Base-by-base conservation (phyloP, 2,329 filamentous ascomycete genomes). In the Claviceps sorghi region DNA sequence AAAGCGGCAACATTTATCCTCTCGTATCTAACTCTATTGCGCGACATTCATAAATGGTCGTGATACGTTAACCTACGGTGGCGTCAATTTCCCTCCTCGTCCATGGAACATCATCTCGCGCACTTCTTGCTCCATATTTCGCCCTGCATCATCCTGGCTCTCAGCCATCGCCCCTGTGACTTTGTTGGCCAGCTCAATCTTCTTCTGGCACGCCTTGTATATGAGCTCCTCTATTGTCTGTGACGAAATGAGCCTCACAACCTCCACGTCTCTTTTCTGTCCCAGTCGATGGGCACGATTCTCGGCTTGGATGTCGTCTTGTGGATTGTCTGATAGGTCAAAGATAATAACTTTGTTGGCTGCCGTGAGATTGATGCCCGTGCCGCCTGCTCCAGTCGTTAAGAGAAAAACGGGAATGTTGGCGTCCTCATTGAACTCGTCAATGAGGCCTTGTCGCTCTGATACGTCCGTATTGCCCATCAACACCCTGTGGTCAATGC, bases 331-430 rank as follows among this genome's bases (percentile, higher is more conserved):
- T n/a, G 84, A 88, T 57, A 86, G 86, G 67, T 98, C 93, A 65
- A 97, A 96, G 62, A 98, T 93, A 67, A 98, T 81, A 59, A 98
- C 91, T 69, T 96, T 97, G 72, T 97, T 97, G 4, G 93, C 93
- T 38, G 86, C 87, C 8, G 91, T 93, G 52, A 98, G 71, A 67
- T 98, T 98, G 71, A 98, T 94, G 42, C 93, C 93, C 0, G 91
- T 93, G n/a, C 93, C 93, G 50, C 93, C 93, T 0, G 91, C 90
- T 55, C 89, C 91, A 0, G 93, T 98, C 1, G 87, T 93, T 6
- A 98, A 78, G 58, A 98, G 78, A 67, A 98, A 98, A 0, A 94
- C 89, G 0, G 89, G 84, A 50, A 97, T 95, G 2, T 77, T 74
- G 0, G 76, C 69, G 62, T 95, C 79, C 2, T 79, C 70, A 60